Conservation (phyloP, 2,329 filamentous ascomycete species). For the Stachybotrys chlorohalonatus region DNA sequence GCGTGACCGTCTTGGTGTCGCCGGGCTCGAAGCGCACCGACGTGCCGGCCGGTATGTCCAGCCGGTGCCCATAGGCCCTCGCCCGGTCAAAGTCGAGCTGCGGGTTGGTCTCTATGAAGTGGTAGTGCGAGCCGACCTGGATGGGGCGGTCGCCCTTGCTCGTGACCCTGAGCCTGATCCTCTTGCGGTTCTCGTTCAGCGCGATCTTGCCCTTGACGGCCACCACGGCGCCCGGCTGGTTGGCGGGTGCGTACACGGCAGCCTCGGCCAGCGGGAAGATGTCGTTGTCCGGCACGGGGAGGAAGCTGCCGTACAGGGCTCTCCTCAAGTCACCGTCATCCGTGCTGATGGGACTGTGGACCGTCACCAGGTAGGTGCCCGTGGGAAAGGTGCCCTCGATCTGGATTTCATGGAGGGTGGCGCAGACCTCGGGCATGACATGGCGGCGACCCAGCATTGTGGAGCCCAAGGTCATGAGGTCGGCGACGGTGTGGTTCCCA, state of each 20-base stretch:
- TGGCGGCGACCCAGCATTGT: constrained; percentile 91
- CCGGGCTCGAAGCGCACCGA: constrained; percentile 92
- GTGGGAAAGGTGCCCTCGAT: constrained; percentile 89
- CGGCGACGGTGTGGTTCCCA: constrained; percentile 84
- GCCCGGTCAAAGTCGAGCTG: constrained; percentile 80
- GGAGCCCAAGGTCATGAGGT: constrained; percentile 85
- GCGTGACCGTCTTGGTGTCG: constrained; percentile 78
- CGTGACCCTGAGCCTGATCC: constrained; percentile 67
- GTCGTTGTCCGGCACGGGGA: constrained; percentile 64
- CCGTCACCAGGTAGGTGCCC: constrained; percentile 89
- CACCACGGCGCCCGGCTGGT: constrained; percentile 73
- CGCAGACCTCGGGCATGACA: constrained; percentile 73
- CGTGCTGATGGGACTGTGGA: constrained; percentile 79
- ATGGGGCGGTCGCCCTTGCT: constrained; percentile 85
- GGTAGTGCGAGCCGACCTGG: constrained; percentile 91
- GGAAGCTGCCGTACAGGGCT: constrained; percentile 84
- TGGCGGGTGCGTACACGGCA: constrained; percentile 56
- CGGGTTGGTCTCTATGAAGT: constrained; percentile 92
- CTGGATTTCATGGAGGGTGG: constrained; percentile 74
- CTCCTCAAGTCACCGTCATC: constrained; percentile 81
- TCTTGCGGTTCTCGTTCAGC: constrained; percentile 65
- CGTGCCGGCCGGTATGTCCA: constrained; percentile 87
- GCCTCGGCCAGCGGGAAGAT: constrained; percentile 58
- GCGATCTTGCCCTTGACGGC: constrained; percentile 57
- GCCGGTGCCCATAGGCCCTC: constrained; percentile 71